Conservation (phyloP, 148 eudicot genomes). For the Silene latifolia region DNA sequence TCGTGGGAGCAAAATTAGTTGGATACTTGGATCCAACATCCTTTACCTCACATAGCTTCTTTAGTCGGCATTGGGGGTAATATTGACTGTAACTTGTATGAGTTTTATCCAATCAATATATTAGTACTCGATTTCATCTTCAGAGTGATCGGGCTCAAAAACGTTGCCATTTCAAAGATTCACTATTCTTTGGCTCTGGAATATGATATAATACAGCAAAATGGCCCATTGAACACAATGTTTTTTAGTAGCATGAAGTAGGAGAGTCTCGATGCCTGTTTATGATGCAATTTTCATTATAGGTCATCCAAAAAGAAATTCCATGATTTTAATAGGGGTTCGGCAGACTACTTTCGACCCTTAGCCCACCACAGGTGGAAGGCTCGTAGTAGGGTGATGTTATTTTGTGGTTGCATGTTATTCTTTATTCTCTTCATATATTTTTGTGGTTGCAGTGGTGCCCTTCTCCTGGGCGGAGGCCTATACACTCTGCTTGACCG, state of each 20-base stretch:
- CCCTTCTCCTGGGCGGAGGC: constrained; percentile 89
- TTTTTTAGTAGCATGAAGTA: neutral
- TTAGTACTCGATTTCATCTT: neutral
- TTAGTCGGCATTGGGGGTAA: neutral
- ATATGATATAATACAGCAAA: neutral
- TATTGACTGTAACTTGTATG: neutral
- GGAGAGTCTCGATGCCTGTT: neutral
- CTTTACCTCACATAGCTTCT: neutral
- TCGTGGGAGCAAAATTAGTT: neutral
- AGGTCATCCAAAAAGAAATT: neutral
- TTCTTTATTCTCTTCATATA: neutral
- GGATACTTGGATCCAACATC: neutral
- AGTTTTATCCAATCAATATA: neutral
- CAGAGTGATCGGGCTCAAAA: neutral
- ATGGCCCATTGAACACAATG: neutral
- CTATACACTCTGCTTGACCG: constrained; percentile 73
- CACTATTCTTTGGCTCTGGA: neutral
- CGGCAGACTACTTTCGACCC: neutral
- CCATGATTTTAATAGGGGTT: neutral
- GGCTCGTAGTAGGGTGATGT: neutral
- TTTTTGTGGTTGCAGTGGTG: constrained; percentile 53
- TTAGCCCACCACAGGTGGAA: neutral
- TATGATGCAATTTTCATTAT: neutral
- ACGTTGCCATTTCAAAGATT: neutral
- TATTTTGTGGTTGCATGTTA: neutral